A percentile compares a stretch with the other conserved stretches of the same genome.
Evolutionary conservation across 2,329 filamentous ascomycete species (phyloP).

Genomic region (Fusarium tupiense): DNA sequence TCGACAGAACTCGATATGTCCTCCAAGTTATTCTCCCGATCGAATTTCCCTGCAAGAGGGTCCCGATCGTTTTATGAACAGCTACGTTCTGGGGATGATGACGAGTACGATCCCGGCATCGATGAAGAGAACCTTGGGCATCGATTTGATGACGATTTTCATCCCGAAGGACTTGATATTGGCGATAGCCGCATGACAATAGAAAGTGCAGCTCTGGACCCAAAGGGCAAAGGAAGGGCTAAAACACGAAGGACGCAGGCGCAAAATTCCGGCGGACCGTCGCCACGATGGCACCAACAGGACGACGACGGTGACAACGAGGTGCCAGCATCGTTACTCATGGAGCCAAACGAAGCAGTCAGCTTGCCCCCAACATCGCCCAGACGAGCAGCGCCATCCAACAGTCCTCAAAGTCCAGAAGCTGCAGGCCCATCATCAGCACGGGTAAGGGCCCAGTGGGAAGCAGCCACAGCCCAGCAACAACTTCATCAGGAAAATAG

Average conservation of each 20-base stretch:
- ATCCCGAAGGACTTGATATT: conserved; percentile 56
- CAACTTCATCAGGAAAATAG: conserved; percentile 56
- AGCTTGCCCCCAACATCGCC: conserved; percentile 28
- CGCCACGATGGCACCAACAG: conserved; percentile 44
- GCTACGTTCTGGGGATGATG: conserved; percentile 53
- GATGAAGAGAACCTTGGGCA: conserved; percentile 65
- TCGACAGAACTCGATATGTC: conserved; percentile 50
- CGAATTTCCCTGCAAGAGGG: conserved; percentile 44
- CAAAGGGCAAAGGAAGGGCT: conserved; percentile 29
- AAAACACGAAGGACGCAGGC: conserved; percentile 7
- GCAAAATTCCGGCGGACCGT: conserved; percentile 25
- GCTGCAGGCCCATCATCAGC: conserved; percentile 54
- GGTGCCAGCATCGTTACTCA: conserved; percentile 70
- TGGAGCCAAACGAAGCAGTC: conserved; percentile 59
- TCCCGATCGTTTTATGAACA: conserved; percentile 61
- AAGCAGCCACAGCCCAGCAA: conserved; percentile 62
- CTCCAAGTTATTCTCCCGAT: conserved; percentile 59
- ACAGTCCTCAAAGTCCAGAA: conserved; percentile 22
- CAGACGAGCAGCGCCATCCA: conserved; percentile 22
- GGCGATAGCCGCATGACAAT: conserved; percentile 59
- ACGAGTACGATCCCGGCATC: conserved; percentile 54
- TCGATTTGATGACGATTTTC: conserved; percentile 61
- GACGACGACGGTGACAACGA: conserved; percentile 68
- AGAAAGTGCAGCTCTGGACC: conserved; percentile 47
- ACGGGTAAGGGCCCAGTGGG: conserved; percentile 63